Evolutionary conservation across 441 rosid species (phyloP).

Genomic region (Euphorbia corollata): DNA sequence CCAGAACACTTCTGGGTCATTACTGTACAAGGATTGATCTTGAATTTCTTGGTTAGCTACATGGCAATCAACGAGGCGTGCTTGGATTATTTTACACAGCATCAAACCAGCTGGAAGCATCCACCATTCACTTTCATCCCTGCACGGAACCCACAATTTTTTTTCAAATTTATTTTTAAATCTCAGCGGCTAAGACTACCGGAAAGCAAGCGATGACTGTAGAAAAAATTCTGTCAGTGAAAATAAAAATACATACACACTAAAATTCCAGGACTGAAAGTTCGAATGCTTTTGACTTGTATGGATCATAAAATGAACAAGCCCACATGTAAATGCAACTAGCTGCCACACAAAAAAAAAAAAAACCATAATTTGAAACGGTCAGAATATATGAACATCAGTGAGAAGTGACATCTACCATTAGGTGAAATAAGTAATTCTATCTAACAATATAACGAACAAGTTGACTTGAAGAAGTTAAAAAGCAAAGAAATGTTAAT

Average conservation of each 20-base stretch:
- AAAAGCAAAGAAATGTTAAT: neutral
- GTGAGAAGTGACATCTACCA: too few relatives aligned
- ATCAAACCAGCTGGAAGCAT: constrained; percentile 68
- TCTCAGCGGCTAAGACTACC: neutral
- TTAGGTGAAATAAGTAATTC: neutral
- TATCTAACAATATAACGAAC: neutral
- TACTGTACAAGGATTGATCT: constrained; percentile 71
- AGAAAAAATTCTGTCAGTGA: neutral
- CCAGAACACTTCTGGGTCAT: constrained; percentile 67
- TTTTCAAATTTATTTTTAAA: neutral
- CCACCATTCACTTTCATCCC: constrained; percentile 99
- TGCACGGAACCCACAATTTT: constrained; percentile 20
- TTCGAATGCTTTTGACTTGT: constrained; percentile 49
- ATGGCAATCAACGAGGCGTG: constrained; percentile 65
- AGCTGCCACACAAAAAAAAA: constrained; percentile 31
- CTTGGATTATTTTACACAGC: constrained; percentile 65
- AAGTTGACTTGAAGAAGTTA: neutral
- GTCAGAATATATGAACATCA: neutral
- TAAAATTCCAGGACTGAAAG: constrained; percentile 83
- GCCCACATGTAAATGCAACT: constrained; percentile 64
- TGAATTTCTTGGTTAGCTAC: constrained; percentile 85
- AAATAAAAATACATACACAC: constrained; percentile 43
- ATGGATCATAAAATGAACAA: constrained; percentile 48
- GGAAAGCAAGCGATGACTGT: neutral
- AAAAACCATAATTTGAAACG: constrained; percentile 6